Base-by-base conservation (phyloP, 176 grass and related monocot genomes). In the Oryza nivara region DNA sequence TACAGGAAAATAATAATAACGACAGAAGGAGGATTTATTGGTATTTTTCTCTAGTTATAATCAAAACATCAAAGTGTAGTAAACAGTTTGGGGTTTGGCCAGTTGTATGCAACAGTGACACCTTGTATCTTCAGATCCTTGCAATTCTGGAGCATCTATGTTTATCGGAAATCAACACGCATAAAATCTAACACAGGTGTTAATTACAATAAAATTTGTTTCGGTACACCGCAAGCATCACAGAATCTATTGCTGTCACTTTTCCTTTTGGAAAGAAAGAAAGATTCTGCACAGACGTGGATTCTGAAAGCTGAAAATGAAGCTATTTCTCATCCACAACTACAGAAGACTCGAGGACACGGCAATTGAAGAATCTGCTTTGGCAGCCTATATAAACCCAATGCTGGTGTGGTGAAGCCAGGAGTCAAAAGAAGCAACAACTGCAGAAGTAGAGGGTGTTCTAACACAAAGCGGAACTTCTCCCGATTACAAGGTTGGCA, bases 351-450 rank as follows among this genome's bases (percentile, higher is more conserved):
- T 60, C 23, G 67, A 71, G 34, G 12, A 66, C 19, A 43, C 3
- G 3, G 68, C 51, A 43, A 54, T 63, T 9, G 56, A 2, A 49
- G 70, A 74, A 74, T 74, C 70, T 49, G 41, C 40, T 83, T 72
- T 83, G 40, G 10, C 70, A 36, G 70, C 16, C 70, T 83, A 65
- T 83, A 83, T 74, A 83, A 74, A 74, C 70, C 25, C 16, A 34
- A 17, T 9, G 40, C 43, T 76, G 28, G 41, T 65, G 26, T 41
- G 7, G 40, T 41, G 40, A 74, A 65, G 11, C 81, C 26, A 74
- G 70, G 41, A 74, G 20, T 15, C 25, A 74, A 19, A 74, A 65
- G 14, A 61, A 61, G 54, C 54, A 20, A 9, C 54, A 58, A 58
- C 7, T 9, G 56, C 4, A 34, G 41, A 83, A 74, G 10, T 5